These are phyloP conservation scores for Cardamine resedifolia DNA, from an alignment of 345 rosid genomes.

Conservation along the genomic window DNA sequence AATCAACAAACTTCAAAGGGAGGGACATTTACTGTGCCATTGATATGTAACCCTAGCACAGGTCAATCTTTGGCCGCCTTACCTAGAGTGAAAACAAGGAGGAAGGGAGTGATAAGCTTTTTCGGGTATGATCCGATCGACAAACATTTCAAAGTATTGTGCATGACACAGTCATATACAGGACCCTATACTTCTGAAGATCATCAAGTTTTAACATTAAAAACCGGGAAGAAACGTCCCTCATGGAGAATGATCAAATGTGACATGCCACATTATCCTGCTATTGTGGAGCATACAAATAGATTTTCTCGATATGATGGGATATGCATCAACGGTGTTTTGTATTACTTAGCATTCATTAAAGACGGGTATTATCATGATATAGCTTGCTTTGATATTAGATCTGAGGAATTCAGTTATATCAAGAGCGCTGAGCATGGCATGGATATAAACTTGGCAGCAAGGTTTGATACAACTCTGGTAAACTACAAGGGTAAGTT, in stretches of 20 bases:
- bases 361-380: not conserved
- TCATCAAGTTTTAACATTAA: conserved; percentile 17
- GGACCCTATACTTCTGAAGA: not conserved
- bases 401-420: not conserved
- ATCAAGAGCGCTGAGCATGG: not conserved
- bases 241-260: conserved; percentile 11
- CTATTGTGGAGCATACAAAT: not conserved
- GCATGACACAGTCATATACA: not conserved
- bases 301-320: not conserved
- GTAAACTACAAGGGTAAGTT: conserved; percentile 25
- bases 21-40: not conserved
- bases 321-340: conserved; percentile 26
- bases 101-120: not conserved
- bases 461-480: not conserved
- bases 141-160: conserved; percentile 1
- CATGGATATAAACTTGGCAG: not conserved
- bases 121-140: conserved; percentile 9
- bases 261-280: not conserved
- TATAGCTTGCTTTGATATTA: conserved; percentile 8
- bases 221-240: not conserved
- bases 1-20: not conserved
- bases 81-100: not conserved
- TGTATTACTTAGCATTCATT: conserved; percentile 1
- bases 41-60: conserved; percentile 30
- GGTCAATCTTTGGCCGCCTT: not conserved